These are phyloP conservation scores for Trametes sp. DNA, from an alignment of 1,284 basidiomycete genomes.

Conservation along the genomic window DNA sequence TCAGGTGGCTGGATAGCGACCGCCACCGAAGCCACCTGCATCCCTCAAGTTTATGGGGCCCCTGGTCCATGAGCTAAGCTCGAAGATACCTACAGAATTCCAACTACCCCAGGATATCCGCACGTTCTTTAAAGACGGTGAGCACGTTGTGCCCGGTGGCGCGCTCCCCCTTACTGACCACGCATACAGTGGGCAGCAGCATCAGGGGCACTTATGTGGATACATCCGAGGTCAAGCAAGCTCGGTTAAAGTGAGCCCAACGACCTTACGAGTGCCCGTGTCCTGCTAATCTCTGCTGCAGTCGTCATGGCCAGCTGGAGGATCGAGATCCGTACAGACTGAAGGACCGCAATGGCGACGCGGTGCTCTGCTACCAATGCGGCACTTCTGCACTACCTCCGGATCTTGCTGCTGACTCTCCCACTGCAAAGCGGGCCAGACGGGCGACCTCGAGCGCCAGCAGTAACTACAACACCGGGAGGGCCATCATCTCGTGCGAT, in stretches of 20 bases:
- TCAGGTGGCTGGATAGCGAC: conserved; percentile 54
- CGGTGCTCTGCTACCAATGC: conserved; percentile 91
- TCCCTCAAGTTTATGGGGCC: conserved; percentile 65
- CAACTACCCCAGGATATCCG: conserved; percentile 91
- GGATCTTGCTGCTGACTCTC: conserved; percentile 54
- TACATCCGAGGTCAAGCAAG: conserved; percentile 77
- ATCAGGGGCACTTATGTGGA: conserved; percentile 82
- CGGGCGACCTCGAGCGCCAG: conserved; percentile 43
- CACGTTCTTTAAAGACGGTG: conserved; percentile 87
- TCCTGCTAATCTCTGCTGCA: conserved; percentile 45
- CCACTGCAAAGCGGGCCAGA: conserved; percentile 61
- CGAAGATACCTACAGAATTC: conserved; percentile 80
- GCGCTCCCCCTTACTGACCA: conserved; percentile 22
- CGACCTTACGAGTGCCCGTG: conserved; percentile 32
- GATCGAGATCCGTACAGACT: conserved; percentile 91
- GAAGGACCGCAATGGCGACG: conserved; percentile 84
- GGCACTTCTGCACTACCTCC: conserved; percentile 78
- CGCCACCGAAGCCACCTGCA: conserved; percentile 66
- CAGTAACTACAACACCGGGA: conserved; percentile 58
- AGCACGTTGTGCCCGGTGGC: conserved; percentile 38
- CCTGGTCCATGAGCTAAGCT: conserved; percentile 72
- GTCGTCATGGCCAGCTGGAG: conserved; percentile 89
- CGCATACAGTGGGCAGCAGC: conserved; percentile 69
- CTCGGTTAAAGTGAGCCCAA: conserved; percentile 74
- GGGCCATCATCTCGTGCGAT: conserved; percentile 91